A percentile compares a stretch with the other conserved stretches of the same genome.
Conservation (phyloP, 1,139 yeast genomes). For the Taphrina deformans region DNA sequence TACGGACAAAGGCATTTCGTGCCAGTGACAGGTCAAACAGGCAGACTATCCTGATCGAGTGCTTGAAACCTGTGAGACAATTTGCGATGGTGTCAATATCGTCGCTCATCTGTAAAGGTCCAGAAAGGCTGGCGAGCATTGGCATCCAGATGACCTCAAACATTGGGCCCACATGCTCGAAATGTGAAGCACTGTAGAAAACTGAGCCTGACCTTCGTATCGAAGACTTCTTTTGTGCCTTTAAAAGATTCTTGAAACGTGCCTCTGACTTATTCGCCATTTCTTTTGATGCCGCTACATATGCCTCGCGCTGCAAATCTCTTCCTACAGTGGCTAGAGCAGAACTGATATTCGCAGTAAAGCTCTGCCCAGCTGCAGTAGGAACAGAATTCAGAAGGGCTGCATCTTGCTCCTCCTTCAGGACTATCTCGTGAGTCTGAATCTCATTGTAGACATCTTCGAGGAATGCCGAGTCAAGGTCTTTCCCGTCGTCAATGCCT, state of each 20-base stretch:
- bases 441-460: constrained; percentile 73
- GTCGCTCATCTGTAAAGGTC: constrained; percentile 86
- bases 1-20: constrained; percentile 83
- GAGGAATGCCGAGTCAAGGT: constrained; percentile 73
- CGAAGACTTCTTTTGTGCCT: constrained; percentile 47
- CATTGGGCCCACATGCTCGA: constrained; percentile 88
- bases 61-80: constrained; percentile 80
- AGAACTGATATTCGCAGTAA: constrained; percentile 57
- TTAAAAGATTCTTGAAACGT: constrained; percentile 70
- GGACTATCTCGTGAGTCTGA: constrained; percentile 75
- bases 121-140: constrained; percentile 86
- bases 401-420: constrained; percentile 82
- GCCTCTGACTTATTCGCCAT: constrained; percentile 85
- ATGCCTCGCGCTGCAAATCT: constrained; percentile 79
- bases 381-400: constrained; percentile 52
- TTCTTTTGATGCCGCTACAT: constrained; percentile 86
- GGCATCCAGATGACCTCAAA: constrained; percentile 98
- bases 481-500: constrained; percentile 92
- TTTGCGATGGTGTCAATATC: constrained; percentile 69
- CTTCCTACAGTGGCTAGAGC: constrained; percentile 62
- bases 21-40: constrained; percentile 83
- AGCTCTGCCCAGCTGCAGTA: constrained; percentile 46
- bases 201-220: constrained; percentile 43
- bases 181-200: constrained; percentile 67
- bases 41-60: constrained; percentile 80